Conservation (phyloP, 768 basidiomycete genomes). For the Mycena maculata region DNA sequence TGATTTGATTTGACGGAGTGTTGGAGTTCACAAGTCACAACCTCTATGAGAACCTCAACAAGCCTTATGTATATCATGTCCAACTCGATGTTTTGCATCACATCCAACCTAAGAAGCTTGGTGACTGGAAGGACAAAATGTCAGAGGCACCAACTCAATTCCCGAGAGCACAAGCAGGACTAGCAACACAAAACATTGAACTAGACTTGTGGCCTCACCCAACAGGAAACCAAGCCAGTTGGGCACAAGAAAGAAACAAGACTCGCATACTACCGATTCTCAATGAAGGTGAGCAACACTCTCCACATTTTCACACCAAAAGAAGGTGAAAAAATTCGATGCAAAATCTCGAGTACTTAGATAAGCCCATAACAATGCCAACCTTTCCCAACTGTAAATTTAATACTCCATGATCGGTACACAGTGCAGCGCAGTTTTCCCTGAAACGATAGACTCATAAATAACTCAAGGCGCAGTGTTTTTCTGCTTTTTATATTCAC, state of each 20-base stretch:
- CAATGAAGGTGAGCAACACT: not conserved
- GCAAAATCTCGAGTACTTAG: too few species aligned
- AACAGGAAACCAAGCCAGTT: too few species aligned
- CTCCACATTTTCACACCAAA: too few species aligned
- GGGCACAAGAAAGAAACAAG: not conserved
- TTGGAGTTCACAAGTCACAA: not conserved
- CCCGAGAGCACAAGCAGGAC: not conserved
- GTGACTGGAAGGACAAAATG: too few species aligned
- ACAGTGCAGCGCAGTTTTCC: not conserved
- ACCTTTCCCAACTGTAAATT: not conserved
- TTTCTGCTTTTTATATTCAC: not conserved
- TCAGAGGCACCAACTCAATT: too few species aligned
- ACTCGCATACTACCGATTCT: not conserved
- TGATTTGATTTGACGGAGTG: too few species aligned
- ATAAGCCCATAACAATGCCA: too few species aligned
- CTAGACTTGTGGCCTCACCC: too few species aligned
- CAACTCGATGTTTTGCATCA: not conserved
- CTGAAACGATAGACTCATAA: not conserved
- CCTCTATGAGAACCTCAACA: not conserved
- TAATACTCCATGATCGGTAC: not conserved
- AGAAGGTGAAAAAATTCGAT: too few species aligned
- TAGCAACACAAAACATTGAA: not conserved
- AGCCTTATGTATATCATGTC: not conserved
- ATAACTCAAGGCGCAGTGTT: slow-evolving; percentile 2
- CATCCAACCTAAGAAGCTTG: too few species aligned